Conservation (phyloP, 495 filamentous ascomycete genomes). For the Neurospora sp. region DNA sequence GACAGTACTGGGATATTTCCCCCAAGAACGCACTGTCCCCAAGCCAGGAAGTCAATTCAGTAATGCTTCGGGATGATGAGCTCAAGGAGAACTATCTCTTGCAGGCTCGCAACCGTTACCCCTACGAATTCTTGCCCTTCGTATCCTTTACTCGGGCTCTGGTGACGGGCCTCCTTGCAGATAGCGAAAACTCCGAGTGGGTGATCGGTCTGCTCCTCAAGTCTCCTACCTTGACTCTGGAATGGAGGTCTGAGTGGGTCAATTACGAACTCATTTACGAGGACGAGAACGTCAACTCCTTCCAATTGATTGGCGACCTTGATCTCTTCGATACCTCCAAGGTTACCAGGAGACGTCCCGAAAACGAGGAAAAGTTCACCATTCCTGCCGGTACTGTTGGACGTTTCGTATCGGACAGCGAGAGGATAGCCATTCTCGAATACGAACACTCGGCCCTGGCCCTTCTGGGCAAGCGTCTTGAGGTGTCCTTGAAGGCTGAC, state of each 20-base stretch:
- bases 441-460: constrained; percentile 68
- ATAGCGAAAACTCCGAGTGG: constrained; percentile 39
- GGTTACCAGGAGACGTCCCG: constrained; percentile 16
- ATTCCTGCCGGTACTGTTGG: constrained; percentile 59
- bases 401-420: constrained; percentile 56
- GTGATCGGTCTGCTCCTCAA: constrained; percentile 48
- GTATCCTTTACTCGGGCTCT: constrained; percentile 38
- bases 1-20: constrained; percentile 44
- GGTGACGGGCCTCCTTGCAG: constrained; percentile 26
- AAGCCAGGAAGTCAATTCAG: constrained; percentile 36
- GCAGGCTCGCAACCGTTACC: constrained; percentile 63
- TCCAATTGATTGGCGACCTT: constrained; percentile 43
- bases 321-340: constrained; percentile 38
- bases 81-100: constrained; percentile 48
- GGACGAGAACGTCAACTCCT: constrained; percentile 69
- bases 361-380: constrained; percentile 31
- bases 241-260: constrained; percentile 44
- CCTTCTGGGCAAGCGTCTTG: constrained; percentile 66
- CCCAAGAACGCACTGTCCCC: constrained; percentile 22
- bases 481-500: constrained; percentile 35
- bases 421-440: constrained; percentile 45
- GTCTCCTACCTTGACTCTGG: constrained; percentile 63
- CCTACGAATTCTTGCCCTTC: constrained; percentile 79
- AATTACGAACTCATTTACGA: constrained; percentile 64
- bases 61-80: constrained; percentile 44